These are phyloP conservation scores for Lentinula boryana DNA, from an alignment of 768 basidiomycete species.

Conservation along the genomic window DNA sequence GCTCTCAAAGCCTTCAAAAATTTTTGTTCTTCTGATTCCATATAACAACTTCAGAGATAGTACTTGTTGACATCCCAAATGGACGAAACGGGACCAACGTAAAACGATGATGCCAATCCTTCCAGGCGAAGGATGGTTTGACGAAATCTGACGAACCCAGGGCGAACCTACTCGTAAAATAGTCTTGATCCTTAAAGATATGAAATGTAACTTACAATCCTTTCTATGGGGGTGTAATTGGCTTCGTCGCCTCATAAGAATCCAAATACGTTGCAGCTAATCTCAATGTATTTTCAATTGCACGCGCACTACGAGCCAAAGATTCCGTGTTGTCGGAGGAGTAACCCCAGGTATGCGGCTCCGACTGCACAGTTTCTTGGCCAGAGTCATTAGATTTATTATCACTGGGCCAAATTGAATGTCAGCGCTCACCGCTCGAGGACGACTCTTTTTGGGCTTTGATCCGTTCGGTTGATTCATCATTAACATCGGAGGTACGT, in stretches of 20 bases:
- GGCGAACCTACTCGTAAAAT: too few relatives aligned
- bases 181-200: not conserved
- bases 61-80: too few relatives aligned
- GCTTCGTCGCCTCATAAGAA: not conserved
- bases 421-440: not conserved
- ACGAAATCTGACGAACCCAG: too few relatives aligned
- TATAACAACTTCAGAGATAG: not conserved
- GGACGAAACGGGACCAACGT: too few relatives aligned
- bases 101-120: too few relatives aligned
- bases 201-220: not conserved
- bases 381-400: not conserved
- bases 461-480: too few relatives aligned
- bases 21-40: not conserved
- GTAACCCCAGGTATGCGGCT: not conserved
- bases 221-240: not conserved
- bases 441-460: not conserved
- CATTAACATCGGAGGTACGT: not conserved
- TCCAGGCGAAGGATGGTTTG: too few relatives aligned
- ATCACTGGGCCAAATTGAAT: not conserved
- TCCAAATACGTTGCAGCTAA: not conserved
- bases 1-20: not conserved
- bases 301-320: not conserved
- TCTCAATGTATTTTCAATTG: not conserved
- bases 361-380: too few relatives aligned
- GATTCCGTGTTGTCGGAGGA: not conserved